These are phyloP conservation scores for Phytophthora chlamydospora DNA, from an alignment of 352 stramenopile genomes.

Conservation along the genomic window DNA sequence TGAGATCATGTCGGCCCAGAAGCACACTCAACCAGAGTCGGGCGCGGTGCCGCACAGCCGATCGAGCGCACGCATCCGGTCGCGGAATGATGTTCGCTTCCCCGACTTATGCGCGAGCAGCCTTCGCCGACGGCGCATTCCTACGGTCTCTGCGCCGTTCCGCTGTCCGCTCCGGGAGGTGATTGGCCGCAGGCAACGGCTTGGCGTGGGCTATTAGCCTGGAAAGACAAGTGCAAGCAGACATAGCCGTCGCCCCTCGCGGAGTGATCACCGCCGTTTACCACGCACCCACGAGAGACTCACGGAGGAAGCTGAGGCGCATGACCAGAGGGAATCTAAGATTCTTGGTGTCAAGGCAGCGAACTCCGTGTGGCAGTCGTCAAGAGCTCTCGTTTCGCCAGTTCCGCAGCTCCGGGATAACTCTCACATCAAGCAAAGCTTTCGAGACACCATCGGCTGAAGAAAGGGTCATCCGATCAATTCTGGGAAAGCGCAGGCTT, in stretches of 20 bases:
- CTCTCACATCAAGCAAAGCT: no score
- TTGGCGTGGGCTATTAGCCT: slow-evolving; percentile 5
- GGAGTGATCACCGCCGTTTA: neutral
- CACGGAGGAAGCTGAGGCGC: neutral
- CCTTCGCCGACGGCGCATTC: slow-evolving; percentile 17
- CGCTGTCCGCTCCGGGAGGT: slow-evolving; percentile 11
- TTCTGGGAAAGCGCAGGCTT: no score
- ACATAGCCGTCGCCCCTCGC: slow-evolving; percentile 10
- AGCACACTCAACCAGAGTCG: neutral
- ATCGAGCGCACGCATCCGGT: slow-evolving; percentile 8
- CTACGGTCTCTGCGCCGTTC: slow-evolving; percentile 27
- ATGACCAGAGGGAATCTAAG: no score
- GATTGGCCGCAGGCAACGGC: slow-evolving; percentile 22
- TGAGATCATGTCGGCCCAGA: slow-evolving; percentile 13
- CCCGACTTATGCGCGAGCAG: slow-evolving; percentile 24
- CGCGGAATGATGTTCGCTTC: slow-evolving; percentile 19
- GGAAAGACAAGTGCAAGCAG: slow-evolving; percentile 10
- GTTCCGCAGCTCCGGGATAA: no score
- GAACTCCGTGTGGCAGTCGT: no score
- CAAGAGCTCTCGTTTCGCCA: no score
- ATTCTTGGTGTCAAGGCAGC: no score
- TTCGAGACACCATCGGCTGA: no score
- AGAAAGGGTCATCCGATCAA: no score
- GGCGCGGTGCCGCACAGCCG: slow-evolving; percentile 18
- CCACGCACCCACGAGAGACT: neutral